Evolutionary conservation across 768 basidiomycete species (phyloP), one percentile per base, ranked within the genome.

Genomic region (Mycena galopus): DNA sequence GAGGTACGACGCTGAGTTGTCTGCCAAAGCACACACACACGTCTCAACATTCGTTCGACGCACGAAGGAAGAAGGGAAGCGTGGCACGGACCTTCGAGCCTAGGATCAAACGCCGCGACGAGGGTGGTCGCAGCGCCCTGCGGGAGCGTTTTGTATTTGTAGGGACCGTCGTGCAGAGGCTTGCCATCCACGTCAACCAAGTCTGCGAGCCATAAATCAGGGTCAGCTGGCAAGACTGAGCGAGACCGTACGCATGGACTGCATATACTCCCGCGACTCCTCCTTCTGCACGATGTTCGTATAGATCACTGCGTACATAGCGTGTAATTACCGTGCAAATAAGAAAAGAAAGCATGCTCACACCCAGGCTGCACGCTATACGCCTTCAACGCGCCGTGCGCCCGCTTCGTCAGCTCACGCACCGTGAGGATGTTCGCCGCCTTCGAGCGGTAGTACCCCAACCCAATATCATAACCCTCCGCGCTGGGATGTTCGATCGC

Each of bases 81-180:
- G n/a, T n/a, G n/a, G n/a, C n/a, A n/a, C 65, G 16, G 51, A 65
- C 65, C 65, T 30, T 39, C 50, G 39, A 70, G 17, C 4, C 69
- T 6, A 14, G 69, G 61, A 23, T 64, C 69, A 51, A 70, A 70
- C 17, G 69, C 51, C 21, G 61, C 69, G 29, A 63, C 61, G 30
- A 70, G 11, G n/a, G 69, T 70, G 1, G 69, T 70, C 42, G 69
- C 69, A 35, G 69, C 69, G 51, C 69, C 69, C n/a, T 70, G 69
- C 19, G 51, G 27, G 17, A 70, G 12, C 21, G 51, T 70, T 19
- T 64, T 64, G 19, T 9, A 70, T 25, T 55, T 21, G 44, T 17
- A 33, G 4, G 19, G 12, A 7, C 10, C 4, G 21, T 35, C 23
- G 56, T 9, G 21, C 6, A n/a, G 2, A 23, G 32, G 56, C 21